Evolutionary conservation across 805 yeast species (phyloP).

Genomic region (Myxozyma udenii): DNA sequence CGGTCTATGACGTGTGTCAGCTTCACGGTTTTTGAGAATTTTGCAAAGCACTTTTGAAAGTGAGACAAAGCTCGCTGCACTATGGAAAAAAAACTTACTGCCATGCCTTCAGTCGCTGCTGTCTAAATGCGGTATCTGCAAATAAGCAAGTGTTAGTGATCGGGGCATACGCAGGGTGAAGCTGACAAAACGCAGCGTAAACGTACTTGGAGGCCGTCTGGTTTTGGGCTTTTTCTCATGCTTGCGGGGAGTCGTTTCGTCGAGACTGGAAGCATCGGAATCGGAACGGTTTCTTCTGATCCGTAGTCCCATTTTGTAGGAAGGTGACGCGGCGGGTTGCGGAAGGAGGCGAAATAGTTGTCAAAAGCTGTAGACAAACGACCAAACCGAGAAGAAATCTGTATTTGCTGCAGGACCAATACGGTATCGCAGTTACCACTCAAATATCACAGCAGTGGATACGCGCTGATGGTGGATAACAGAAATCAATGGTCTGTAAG

Average conservation of each 20-base stretch:
- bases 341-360: neutral
- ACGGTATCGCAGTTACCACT: too few relatives aligned
- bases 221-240: conserved; percentile 40
- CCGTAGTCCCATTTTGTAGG: conserved; percentile 17
- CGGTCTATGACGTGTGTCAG: conserved; percentile 45
- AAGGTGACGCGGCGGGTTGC: too few relatives aligned
- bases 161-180: too few relatives aligned
- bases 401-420: too few relatives aligned
- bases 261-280: conserved; percentile 25
- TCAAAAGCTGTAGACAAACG: neutral
- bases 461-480: too few relatives aligned
- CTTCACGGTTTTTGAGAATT: neutral
- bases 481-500: too few relatives aligned
- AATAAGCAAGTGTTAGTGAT: neutral
- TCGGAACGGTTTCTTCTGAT: conserved; percentile 11
- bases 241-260: conserved; percentile 24
- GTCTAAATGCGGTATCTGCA: conserved; percentile 45
- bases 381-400: neutral
- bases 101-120: conserved; percentile 65
- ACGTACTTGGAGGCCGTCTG: conserved; percentile 41
- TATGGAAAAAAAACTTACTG: conserved; percentile 44
- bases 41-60: neutral
- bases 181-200: too few relatives aligned
- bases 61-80: neutral
- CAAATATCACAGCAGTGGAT: too few relatives aligned